phyloP scores from a whole-genome alignment of 2,329 filamentous ascomycete species.

The Pestalotiopsis sp. region DNA sequence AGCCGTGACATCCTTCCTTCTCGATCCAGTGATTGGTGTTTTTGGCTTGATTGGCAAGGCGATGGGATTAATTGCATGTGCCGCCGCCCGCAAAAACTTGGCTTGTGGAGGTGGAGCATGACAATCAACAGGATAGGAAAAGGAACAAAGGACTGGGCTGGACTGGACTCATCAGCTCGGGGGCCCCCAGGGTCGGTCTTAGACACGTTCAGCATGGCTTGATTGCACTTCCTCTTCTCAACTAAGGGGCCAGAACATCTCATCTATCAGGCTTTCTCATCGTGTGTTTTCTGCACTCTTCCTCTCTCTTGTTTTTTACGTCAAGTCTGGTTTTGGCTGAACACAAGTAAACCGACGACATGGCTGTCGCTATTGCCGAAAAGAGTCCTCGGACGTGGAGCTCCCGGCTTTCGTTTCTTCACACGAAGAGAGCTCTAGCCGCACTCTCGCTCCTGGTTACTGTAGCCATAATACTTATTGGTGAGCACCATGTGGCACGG shows the following conservation, averaged over 20 bases:
- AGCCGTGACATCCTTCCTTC: neutral
- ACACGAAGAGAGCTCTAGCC: constrained; percentile 13
- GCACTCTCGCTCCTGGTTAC: constrained; percentile 6
- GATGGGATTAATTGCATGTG: neutral
- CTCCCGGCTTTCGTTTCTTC: constrained; percentile 13
- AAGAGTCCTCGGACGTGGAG: constrained; percentile 10
- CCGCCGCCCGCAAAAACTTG: neutral
- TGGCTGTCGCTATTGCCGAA: neutral
- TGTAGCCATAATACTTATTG: constrained; percentile 9
- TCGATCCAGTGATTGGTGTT: neutral
- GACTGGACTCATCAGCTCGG: neutral
- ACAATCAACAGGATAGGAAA: neutral
- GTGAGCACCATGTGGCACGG: neutral
- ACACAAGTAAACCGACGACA: neutral
- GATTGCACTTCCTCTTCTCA: neutral
- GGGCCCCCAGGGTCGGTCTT: neutral
- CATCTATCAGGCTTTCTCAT: neutral
- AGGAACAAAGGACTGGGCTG: no score
- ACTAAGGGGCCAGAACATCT: neutral
- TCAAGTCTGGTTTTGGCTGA: neutral
- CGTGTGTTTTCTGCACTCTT: neutral
- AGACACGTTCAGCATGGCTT: neutral
- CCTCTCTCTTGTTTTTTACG: neutral
- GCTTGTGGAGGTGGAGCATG: neutral
- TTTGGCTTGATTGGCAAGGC: neutral